Conservation (phyloP, 495 filamentous ascomycete genomes). For the Xylaria castorea region DNA sequence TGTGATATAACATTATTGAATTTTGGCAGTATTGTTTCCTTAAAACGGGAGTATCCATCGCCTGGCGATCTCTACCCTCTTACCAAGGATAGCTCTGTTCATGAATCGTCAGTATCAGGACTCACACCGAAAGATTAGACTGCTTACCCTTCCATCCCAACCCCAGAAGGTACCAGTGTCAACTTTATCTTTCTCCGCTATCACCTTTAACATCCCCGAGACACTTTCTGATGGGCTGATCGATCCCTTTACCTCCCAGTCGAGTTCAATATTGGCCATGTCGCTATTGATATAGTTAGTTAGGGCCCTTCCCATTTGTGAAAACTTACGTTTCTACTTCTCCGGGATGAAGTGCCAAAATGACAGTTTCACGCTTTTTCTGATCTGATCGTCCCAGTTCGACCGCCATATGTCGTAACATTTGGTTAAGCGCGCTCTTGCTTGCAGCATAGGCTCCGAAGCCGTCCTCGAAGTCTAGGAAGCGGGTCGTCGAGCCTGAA, state of each 20-base stretch:
- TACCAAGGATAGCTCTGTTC: slow-evolving; percentile 19
- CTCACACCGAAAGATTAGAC: background rate
- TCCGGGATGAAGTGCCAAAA: slow-evolving; percentile 22
- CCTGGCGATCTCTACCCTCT: background rate
- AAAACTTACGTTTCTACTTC: slow-evolving; percentile 20
- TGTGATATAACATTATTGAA: background rate
- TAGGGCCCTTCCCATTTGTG: background rate
- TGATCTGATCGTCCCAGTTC: slow-evolving; percentile 16
- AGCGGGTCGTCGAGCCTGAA: slow-evolving; percentile 53
- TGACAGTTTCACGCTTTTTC: slow-evolving; percentile 20
- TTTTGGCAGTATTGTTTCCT: background rate
- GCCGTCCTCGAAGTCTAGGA: slow-evolving; percentile 62
- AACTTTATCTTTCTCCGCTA: slow-evolving; percentile 7
- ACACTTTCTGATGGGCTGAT: slow-evolving; percentile 13
- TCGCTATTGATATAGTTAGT: background rate
- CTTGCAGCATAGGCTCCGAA: slow-evolving; percentile 65
- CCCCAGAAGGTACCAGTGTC: slow-evolving; percentile 23
- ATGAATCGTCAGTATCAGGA: background rate
- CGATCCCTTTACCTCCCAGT: slow-evolving; percentile 20
- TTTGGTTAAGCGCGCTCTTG: slow-evolving; percentile 66
- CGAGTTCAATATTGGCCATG: slow-evolving; percentile 11
- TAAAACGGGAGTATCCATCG: background rate
- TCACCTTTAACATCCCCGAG: slow-evolving; percentile 6
- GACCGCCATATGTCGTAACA: slow-evolving; percentile 42
- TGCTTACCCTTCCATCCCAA: slow-evolving; percentile 21